phyloP scores from a whole-genome alignment of 768 basidiomycete genomes.

The Suillus subaureus region DNA sequence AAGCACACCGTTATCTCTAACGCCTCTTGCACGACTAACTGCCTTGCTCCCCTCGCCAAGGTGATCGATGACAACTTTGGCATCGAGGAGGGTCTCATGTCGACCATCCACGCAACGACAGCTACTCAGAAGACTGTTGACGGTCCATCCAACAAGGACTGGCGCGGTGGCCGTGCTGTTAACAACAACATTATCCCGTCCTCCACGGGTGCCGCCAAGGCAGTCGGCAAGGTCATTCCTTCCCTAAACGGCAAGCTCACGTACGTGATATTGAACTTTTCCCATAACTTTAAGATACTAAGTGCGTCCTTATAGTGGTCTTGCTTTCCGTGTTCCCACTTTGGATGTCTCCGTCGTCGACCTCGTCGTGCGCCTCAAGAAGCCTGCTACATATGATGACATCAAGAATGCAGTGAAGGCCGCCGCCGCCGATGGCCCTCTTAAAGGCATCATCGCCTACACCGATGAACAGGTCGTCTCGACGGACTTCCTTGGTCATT shows the following conservation, averaged over 20 bases:
- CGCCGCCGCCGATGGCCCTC: slow-evolving; percentile 74
- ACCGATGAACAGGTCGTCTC: slow-evolving; percentile 94
- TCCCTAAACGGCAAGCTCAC: slow-evolving; percentile 96
- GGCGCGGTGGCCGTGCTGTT: slow-evolving; percentile 95
- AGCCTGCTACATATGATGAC: slow-evolving; percentile 80
- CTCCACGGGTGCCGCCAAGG: slow-evolving; percentile 98
- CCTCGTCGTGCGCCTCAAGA: slow-evolving; percentile 91
- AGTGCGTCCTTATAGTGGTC: slow-evolving; percentile 55
- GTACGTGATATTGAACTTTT: slow-evolving; percentile 47
- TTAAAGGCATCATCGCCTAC: slow-evolving; percentile 83
- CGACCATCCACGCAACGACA: slow-evolving; percentile 96
- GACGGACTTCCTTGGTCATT: slow-evolving; percentile 85
- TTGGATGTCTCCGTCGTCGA: slow-evolving; percentile 98
- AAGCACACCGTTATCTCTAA: slow-evolving; percentile 95
- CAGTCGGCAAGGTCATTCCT: slow-evolving; percentile 98
- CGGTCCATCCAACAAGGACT: slow-evolving; percentile 93
- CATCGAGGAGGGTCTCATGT: slow-evolving; percentile 97
- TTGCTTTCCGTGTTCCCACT: slow-evolving; percentile 97
- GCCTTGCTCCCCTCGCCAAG: slow-evolving; percentile 98
- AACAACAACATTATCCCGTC: slow-evolving; percentile 99
- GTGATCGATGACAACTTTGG: slow-evolving; percentile 96
- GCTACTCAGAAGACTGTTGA: slow-evolving; percentile 96
- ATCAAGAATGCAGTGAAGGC: slow-evolving; percentile 87
- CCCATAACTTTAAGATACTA: slow-evolving; percentile 8
- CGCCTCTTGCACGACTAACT: slow-evolving; percentile 99